Evolutionary conservation across 306 rosid species (phyloP), one percentile per base, ranked within the genome.

Genomic region (Betula pendula): DNA sequence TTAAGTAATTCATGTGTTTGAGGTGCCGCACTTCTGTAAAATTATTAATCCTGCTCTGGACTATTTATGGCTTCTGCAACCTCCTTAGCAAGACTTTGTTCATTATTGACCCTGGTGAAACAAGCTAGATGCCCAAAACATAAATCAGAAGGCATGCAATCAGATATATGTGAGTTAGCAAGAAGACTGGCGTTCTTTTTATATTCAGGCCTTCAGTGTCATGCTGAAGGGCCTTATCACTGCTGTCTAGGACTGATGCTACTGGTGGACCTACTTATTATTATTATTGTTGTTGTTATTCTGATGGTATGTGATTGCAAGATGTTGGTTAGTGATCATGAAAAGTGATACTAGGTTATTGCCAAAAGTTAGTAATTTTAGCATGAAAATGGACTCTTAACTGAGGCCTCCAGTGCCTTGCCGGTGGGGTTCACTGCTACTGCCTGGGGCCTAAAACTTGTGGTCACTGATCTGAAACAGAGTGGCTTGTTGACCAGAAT

Each of bases 361-460:
- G 43, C 40, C 68, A 60, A 60, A 15, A 6, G 15, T 10, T 55
- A 55, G 42, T 22, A 10, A 15, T 10, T 60, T 60, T 60, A 60
- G 43, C 0, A 17, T 1, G 12, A 60, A 60, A 60, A 60, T 60
- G 4, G 20, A 15, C 16, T 60, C 68, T 60, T 11, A 16, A 29
- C 29, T 25, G 27, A 29, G 31, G 38, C 20, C 68, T 6, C 68
- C 5, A 60, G n/a, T 14, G 68, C 68, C 68, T 27, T 60, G 12
- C 40, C 15, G 68, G 12, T 2, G 10, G 40, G 42, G 44, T 4
- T 33, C 5, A 17, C 10, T 8, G 44, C 47, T 11, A n/a, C 44
- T 33, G 70, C 44, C 47, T 63, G 15, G 70, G 70, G 70, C 43
- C 25, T 63, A 8, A 63, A 33, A 13, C 12, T 60, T 60, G 68